Evolutionary conservation across 106 monocot genomes (phyloP).

Genomic region (Dioscorea alata): DNA sequence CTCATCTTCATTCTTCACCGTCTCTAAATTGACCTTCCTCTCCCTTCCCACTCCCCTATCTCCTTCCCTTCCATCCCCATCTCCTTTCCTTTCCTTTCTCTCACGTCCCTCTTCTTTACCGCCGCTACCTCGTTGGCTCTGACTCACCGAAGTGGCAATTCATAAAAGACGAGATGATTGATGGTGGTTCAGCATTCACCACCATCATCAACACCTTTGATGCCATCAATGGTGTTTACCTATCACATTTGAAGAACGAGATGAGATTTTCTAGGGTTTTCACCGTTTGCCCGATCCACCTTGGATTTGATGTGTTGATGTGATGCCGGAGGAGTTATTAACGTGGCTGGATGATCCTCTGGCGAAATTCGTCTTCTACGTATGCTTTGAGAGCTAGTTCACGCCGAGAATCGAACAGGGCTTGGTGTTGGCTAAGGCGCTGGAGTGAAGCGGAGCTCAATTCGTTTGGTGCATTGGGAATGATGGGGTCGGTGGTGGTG

Average conservation of each 20-base stretch:
- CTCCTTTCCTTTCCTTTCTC: slow-evolving; percentile 17
- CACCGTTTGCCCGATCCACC: slow-evolving; percentile 39
- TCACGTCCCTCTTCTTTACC: slow-evolving; percentile 24
- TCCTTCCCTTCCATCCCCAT: slow-evolving; percentile 3
- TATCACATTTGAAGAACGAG: slow-evolving; percentile 4
- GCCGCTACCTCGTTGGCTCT: slow-evolving; percentile 13
- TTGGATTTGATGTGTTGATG: slow-evolving; percentile 2
- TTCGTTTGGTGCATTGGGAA: slow-evolving; percentile 22
- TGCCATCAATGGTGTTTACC: slow-evolving; percentile 23
- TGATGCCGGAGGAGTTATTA: background rate
- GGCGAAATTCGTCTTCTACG: slow-evolving; percentile 32
- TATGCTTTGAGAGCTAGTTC: slow-evolving; percentile 52
- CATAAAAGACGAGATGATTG: slow-evolving; percentile 6
- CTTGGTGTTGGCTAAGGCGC: slow-evolving; percentile 20
- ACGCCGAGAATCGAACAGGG: slow-evolving; percentile 4
- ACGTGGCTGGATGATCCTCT: slow-evolving; percentile 37
- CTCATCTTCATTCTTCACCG: slow-evolving; percentile 10
- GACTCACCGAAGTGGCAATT: slow-evolving; percentile 21
- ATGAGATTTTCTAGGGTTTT: slow-evolving; percentile 29
- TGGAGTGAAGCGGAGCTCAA: slow-evolving; percentile 31
- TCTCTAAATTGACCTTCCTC: slow-evolving; percentile 5
- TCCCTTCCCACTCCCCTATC: background rate
- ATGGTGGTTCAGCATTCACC: slow-evolving; percentile 17
- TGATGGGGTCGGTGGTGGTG: background rate
- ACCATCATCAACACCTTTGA: slow-evolving; percentile 37